Evolutionary conservation across 345 rosid genomes (phyloP), one percentile per base, ranked within the genome.

Genomic region (Citrus maxima): DNA sequence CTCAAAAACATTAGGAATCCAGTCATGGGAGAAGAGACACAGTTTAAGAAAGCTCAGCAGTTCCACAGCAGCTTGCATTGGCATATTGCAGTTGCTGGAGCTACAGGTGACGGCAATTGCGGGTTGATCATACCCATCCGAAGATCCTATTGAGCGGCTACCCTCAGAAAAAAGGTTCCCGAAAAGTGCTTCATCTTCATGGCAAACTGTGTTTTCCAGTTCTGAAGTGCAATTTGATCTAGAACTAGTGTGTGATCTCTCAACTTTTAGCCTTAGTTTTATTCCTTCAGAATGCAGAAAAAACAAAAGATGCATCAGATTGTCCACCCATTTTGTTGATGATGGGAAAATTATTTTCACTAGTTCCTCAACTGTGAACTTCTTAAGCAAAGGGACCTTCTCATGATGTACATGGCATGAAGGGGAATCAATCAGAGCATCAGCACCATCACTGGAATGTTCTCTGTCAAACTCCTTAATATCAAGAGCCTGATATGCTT

Each of bases 171-270:
- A 96, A 79, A 96, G 94, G 79, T 94, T 92, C 18, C 99, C 99
- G 78, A 96, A 96, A 76, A 96, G 90, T 38, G 97, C 98, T 77
- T 96, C 99, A 77, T 96, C 99, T 27, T 96, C 99, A 86, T 90
- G 99, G 76, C 90, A 90, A 83, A 85, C 85, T 46, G 90, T 88
- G 84, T 83, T 93, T 79, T 94, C 99, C 78, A 82, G 81, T 85
- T 96, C 99, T 22, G 90, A 67, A 34, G 89, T 83, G 79, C 88
- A 88, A 85, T 80, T 91, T 77, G 86, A 75, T 82, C 90, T 94
- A 54, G 83, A 81, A 83, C 83, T 87, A 54, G 97, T 89, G 78
- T 81, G 84, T 42, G 94, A 86, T 74, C 86, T 86, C 77, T 94
- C 99, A 60, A 91, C 82, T 82, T 89, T 90, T 28, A 90, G 90